Base-by-base conservation (phyloP, 1,284 basidiomycete genomes). In the Apiotrichum gamsii region DNA sequence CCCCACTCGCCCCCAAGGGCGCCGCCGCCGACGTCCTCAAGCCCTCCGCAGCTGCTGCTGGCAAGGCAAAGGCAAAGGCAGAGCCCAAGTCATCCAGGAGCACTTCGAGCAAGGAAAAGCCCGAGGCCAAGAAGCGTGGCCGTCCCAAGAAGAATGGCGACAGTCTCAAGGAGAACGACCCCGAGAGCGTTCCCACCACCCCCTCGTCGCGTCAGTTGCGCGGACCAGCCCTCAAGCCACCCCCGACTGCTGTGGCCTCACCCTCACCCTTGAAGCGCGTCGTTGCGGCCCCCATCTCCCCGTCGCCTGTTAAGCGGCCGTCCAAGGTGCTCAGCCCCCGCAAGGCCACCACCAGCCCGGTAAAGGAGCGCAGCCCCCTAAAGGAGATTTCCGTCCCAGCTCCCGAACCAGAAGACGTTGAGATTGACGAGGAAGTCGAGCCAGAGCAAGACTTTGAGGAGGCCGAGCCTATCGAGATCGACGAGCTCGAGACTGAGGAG, bases 81-180 rank as follows among this genome's bases (percentile, higher is more conserved):
- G 54, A 54, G 37, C 36, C 39, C 20, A 60, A 62, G 49, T 41
- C n/a, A n/a, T n/a, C 49, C 16, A 37, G 45, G 43, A 31, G 37
- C 19, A 51, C n/a, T n/a, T n/a, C 52, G 24, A 44, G 33, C 24
- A 45, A 49, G 20, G 46, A 43, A 38, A 52, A 47, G 49, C 33
- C 30, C 19, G 21, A 42, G 21, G 31, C 36, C 25, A 45, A 45
- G 36, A 54, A 54, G 52, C 52, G 48, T 19, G 43, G 39, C 2
- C 21, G 52, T 16, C 40, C 52, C 15, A 54, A 54, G 52, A 54
- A 54, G 43, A 37, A 33, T 8, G 51, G 34, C 23, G 33, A 28
- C 11, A 28, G 25, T 11, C 11, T 28, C 8, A 28, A 28, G 25
- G 25, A 28, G 25, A 28, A 28, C 25, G n/a, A n/a, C n/a, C n/a